A percentile compares a stretch with the other conserved stretches of the same genome.
These are phyloP conservation scores for Tuber umbilicatum DNA, from an alignment of 495 filamentous ascomycete genomes.

Conservation along the genomic window DNA sequence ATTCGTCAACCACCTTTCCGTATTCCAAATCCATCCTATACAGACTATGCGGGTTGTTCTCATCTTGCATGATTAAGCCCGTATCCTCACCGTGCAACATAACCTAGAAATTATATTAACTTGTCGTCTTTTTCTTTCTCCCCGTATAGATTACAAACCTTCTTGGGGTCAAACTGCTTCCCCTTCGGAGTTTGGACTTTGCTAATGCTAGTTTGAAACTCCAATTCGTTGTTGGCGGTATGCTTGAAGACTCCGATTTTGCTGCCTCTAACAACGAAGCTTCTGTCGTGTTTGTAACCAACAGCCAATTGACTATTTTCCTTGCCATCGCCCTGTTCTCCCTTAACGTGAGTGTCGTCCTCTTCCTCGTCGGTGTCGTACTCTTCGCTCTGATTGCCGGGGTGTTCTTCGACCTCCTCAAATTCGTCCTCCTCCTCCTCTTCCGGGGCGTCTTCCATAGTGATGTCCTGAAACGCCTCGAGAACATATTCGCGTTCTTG, in stretches of 20 bases:
- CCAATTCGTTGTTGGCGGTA: conserved; percentile 79
- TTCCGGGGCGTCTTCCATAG: conserved; percentile 73
- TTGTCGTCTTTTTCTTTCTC: background rate
- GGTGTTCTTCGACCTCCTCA: conserved; percentile 59
- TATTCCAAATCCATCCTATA: conserved; percentile 98
- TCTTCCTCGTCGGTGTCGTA: conserved; percentile 90
- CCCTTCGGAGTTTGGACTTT: conserved; percentile 88
- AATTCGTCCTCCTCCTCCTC: conserved; percentile 58
- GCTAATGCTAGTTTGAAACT: conserved; percentile 96
- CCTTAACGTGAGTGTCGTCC: conserved; percentile 62
- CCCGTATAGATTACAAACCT: conserved; percentile 45
- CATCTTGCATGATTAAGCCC: conserved; percentile 87
- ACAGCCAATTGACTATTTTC: conserved; percentile 96
- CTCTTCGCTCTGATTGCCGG: conserved; percentile 63
- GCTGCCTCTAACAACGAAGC: conserved; percentile 90
- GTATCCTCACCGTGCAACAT: conserved; percentile 93
- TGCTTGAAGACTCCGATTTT: conserved; percentile 99
- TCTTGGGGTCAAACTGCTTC: conserved; percentile 84
- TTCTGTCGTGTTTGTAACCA: conserved; percentile 94
- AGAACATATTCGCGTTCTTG: conserved; percentile 88
- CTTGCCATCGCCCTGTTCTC: conserved; percentile 66
- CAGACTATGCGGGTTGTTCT: conserved; percentile 77
- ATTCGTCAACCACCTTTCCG: conserved; percentile 98
- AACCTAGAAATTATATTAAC: conserved; percentile 46
- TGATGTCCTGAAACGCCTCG: conserved; percentile 90